Evolutionary conservation across 164 flowering plant species (phyloP), one percentile per base, ranked within the genome.

Genomic region (Protea cynaroides): DNA sequence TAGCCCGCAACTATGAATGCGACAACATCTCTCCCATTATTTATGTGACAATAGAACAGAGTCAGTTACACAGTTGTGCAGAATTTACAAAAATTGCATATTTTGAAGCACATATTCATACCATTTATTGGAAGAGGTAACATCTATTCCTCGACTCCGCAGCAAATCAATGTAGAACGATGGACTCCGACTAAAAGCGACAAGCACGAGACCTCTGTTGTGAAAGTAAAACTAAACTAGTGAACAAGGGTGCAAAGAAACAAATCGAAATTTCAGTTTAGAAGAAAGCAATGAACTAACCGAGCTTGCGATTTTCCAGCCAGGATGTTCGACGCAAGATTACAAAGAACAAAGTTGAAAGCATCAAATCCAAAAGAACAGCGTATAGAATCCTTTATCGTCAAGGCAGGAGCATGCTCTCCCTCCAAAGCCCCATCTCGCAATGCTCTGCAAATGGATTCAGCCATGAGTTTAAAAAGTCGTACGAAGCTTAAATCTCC

Each of bases 371-470:
- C 96, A 10, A 83, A 76, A 49, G 96, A 84, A 2, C 75, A 58
- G 50, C 50, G 65, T 13, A 83, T 59, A 11, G 87, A 73, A 57
- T 94, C 97, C 72, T 81, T 84, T 62, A 94, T 85, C 8, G 86
- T 77, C 61, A 91, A 84, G 56, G 97, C 92, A 0, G 96, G 85
- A 0, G 99, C 96, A 56, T 78, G 89, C 67, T 95, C 97, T 49
- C 96, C 99, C 55, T 83, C 94, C 22, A 84, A 24, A 36, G 79
- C 74, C 40, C 99, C 97, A 65, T 94, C 97, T 25, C 99, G 72
- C 13, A 94, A 83, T 0, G 80, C 72, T 77, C 96, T 82, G 80
- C 85, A 81, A 36, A 88, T 78, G 43, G 80, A 58, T 47, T 94
- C 96, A 66, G 97, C 86, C 99, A 91, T 89, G 34, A 29, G 64